Conservation (phyloP, 768 basidiomycete genomes). For the Tylopilus sp. region DNA sequence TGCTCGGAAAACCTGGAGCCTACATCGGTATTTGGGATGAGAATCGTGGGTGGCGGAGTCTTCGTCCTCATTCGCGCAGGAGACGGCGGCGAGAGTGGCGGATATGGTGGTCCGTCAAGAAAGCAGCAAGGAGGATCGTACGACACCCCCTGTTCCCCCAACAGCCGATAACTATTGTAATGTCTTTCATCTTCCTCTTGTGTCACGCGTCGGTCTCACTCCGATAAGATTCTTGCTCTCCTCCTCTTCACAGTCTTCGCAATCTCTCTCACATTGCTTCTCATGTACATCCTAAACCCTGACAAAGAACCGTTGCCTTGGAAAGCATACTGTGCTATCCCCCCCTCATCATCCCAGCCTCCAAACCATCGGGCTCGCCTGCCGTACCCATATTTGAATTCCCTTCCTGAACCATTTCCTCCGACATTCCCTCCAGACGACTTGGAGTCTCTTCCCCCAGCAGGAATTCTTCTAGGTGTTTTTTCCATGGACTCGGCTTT, state of each 20-base stretch:
- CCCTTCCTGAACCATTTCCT: slow-evolving; percentile 24
- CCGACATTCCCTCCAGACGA: slow-evolving; percentile 67
- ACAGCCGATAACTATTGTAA: slow-evolving; percentile 77
- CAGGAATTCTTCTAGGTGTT: slow-evolving; percentile 84
- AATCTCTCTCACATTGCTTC: slow-evolving; percentile 76
- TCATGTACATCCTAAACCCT: slow-evolving; percentile 92
- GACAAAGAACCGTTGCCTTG: slow-evolving; percentile 95
- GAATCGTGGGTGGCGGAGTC: slow-evolving; percentile 56
- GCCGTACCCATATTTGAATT: slow-evolving; percentile 38
- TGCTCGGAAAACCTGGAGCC: slow-evolving; percentile 28
- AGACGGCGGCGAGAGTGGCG: slow-evolving; percentile 50
- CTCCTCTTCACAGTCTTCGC: slow-evolving; percentile 79
- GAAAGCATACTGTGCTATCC: slow-evolving; percentile 87
- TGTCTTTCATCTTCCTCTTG: slow-evolving; percentile 25
- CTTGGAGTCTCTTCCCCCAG: slow-evolving; percentile 74
- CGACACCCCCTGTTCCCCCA: slow-evolving; percentile 76
- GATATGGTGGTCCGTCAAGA: slow-evolving; percentile 48
- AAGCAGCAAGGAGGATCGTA: slow-evolving; percentile 52
- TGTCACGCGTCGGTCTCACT: slow-evolving; percentile 19
- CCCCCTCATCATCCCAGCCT: slow-evolving; percentile 43
- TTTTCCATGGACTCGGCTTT: slow-evolving; percentile 85
- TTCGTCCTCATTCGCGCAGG: slow-evolving; percentile 38
- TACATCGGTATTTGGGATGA: slow-evolving; percentile 43
- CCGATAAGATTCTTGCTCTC: slow-evolving; percentile 58
- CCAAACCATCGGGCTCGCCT: slow-evolving; percentile 42